Percentiles rank a stretch among this genome's conserved stretches.
phyloP scores from a whole-genome alignment of 805 yeast species.

The Cyberlindnera sargentensis region DNA sequence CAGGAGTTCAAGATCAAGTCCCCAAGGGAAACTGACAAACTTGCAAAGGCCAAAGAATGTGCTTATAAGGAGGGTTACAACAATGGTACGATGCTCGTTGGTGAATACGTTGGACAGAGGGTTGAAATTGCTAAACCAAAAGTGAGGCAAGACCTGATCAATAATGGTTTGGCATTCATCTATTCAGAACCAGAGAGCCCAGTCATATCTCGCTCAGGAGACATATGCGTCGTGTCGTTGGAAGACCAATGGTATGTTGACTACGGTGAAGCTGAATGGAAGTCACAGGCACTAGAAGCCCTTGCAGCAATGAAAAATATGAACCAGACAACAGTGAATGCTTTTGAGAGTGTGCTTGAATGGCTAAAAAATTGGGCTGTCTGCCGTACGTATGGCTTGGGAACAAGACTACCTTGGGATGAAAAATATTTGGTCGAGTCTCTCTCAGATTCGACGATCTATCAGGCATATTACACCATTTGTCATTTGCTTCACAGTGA shows the following conservation, averaged over 20 bases:
- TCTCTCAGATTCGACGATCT: conserved; percentile 89
- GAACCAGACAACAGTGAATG: conserved; percentile 77
- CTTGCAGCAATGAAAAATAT: conserved; percentile 69
- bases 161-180: conserved; percentile 71
- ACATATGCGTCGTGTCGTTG: conserved; percentile 89
- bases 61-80: conserved; percentile 97
- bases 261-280: conserved; percentile 94
- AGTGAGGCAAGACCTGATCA: conserved; percentile 76
- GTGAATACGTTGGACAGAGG: conserved; percentile 80
- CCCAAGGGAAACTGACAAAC: conserved; percentile 82
- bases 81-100: conserved; percentile 75
- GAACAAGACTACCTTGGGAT: conserved; percentile 96
- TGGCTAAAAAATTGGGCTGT: conserved; percentile 99
- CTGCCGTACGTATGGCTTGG: conserved; percentile 92
- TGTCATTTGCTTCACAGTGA: conserved; percentile 81
- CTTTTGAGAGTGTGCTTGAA: conserved; percentile 86
- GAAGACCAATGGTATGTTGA: conserved; percentile 99
- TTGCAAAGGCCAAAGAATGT: conserved; percentile 87
- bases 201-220: conserved; percentile 93
- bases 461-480: conserved; percentile 91
- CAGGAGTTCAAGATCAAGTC: conserved; percentile 87
- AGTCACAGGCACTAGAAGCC: conserved; percentile 70
- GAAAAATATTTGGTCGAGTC: conserved; percentile 88
- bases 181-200: conserved; percentile 91
- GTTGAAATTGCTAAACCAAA: conserved; percentile 89